Percentiles rank a stretch among this genome's conserved stretches.
Conservation (phyloP, 177 flowering plant species). For the Telopea speciosissima region DNA sequence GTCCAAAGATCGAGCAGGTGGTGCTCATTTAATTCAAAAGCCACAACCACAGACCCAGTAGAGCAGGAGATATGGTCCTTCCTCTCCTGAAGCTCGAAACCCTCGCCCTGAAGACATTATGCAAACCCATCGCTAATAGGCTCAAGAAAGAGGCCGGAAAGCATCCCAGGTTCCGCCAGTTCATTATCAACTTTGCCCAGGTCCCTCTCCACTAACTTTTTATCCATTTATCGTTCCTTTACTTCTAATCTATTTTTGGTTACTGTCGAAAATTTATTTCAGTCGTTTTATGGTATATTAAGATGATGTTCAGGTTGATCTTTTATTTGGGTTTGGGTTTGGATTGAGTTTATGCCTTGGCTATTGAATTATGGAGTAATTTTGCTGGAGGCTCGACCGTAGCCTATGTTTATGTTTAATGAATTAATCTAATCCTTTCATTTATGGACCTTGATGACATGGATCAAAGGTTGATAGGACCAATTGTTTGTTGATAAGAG, state of each 20-base stretch:
- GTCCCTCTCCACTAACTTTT: slow-evolving; percentile 17
- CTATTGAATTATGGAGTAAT: slow-evolving; percentile 1
- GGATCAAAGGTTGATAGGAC: too few species aligned
- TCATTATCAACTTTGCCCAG: slow-evolving; percentile 74
- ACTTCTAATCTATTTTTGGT: background rate
- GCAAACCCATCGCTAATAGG: slow-evolving; percentile 69
- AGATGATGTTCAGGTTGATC: background rate
- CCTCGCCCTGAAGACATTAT: slow-evolving; percentile 57
- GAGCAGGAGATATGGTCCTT: slow-evolving; percentile 41
- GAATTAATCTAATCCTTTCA: background rate
- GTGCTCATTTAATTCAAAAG: background rate
- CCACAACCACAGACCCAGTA: background rate
- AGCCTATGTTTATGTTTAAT: background rate
- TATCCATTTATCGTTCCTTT: background rate
- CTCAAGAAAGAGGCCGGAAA: slow-evolving; percentile 66
- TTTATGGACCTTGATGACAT: background rate
- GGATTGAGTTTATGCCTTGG: slow-evolving; percentile 6
- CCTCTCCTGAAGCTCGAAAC: slow-evolving; percentile 82
- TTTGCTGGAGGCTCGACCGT: background rate
- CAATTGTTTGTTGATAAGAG: too few species aligned
- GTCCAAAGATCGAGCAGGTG: background rate
- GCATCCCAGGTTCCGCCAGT: slow-evolving; percentile 61
- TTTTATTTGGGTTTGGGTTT: background rate
- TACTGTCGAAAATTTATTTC: too few species aligned
- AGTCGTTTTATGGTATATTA: too few species aligned